These are phyloP conservation scores for Lodderomyces orthopsilosis DNA, from an alignment of 1,139 yeast species.

Conservation along the genomic window DNA sequence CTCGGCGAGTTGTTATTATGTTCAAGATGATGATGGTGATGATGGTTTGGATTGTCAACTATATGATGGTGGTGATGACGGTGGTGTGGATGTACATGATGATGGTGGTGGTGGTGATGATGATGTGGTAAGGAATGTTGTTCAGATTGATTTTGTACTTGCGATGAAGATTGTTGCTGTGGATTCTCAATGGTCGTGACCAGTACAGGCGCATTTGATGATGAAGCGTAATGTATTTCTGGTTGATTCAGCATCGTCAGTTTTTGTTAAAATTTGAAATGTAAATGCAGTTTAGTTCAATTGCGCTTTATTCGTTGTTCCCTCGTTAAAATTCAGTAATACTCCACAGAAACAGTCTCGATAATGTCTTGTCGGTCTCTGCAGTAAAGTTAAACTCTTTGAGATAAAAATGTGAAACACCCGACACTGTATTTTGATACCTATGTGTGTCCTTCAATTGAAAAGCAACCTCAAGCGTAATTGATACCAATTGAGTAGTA, in stretches of 20 bases:
- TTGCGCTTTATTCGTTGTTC: not conserved
- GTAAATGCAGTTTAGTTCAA: not conserved
- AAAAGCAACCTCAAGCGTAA: too few species aligned
- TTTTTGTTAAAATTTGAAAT: not conserved
- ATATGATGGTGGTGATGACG: slow-evolving; percentile 15
- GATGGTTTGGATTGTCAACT: not conserved
- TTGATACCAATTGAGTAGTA: too few species aligned
- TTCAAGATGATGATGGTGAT: not conserved
- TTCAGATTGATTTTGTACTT: slow-evolving; percentile 2
- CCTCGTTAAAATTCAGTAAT: too few species aligned
- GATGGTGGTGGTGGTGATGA: slow-evolving; percentile 4
- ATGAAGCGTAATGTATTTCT: not conserved
- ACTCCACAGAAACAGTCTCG: too few species aligned
- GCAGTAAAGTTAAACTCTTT: too few species aligned
- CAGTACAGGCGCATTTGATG: not conserved
- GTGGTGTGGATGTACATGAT: slow-evolving; percentile 4
- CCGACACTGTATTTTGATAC: too few species aligned
- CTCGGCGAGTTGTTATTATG: not conserved
- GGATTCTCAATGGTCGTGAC: not conserved
- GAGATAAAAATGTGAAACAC: too few species aligned
- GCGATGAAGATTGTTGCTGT: not conserved
- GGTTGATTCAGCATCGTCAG: slow-evolving; percentile 1
- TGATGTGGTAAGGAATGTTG: not conserved
- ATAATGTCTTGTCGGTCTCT: too few species aligned
- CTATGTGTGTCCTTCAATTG: too few species aligned